Percentiles rank a stretch among this genome's conserved stretches.
Conservation (phyloP, 202 grass and related monocot species). For the Zoysia matrella region DNA sequence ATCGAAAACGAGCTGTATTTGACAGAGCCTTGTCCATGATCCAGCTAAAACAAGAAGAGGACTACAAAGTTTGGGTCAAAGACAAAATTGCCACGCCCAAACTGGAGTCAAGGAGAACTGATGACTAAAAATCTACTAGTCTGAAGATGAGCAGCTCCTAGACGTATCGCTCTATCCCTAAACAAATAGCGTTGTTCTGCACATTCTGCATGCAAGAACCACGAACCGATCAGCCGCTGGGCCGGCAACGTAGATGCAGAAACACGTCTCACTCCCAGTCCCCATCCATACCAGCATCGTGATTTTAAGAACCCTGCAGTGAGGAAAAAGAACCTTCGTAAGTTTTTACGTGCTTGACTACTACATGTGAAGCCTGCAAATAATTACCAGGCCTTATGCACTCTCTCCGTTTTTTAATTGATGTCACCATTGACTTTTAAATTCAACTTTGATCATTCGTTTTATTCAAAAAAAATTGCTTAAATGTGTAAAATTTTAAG, state of each 20-base stretch:
- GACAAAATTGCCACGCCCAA: background rate
- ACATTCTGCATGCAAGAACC: slow-evolving; percentile 19
- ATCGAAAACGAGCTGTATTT: background rate
- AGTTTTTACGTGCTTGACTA: background rate
- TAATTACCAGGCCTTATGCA: too few relatives aligned
- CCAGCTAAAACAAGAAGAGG: background rate
- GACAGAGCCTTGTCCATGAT: background rate
- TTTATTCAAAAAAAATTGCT: too few relatives aligned
- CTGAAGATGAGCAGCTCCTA: slow-evolving; percentile 22
- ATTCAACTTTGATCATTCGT: too few relatives aligned
- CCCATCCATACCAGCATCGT: background rate
- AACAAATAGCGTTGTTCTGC: background rate
- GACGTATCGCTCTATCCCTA: background rate
- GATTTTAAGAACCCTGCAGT: slow-evolving; percentile 25
- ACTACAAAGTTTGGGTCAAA: background rate
- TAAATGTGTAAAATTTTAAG: too few relatives aligned
- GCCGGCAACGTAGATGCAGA: background rate
- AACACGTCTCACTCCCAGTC: slow-evolving; percentile 18
- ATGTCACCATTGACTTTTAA: too few relatives aligned
- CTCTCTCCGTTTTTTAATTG: too few relatives aligned
- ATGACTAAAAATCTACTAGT: too few relatives aligned
- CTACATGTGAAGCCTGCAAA: too few relatives aligned
- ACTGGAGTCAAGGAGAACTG: background rate
- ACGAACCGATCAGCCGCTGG: background rate
- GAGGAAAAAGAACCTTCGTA: background rate